phyloP scores from a whole-genome alignment of 2,329 filamentous ascomycete species.

The Fusarium albidum region DNA sequence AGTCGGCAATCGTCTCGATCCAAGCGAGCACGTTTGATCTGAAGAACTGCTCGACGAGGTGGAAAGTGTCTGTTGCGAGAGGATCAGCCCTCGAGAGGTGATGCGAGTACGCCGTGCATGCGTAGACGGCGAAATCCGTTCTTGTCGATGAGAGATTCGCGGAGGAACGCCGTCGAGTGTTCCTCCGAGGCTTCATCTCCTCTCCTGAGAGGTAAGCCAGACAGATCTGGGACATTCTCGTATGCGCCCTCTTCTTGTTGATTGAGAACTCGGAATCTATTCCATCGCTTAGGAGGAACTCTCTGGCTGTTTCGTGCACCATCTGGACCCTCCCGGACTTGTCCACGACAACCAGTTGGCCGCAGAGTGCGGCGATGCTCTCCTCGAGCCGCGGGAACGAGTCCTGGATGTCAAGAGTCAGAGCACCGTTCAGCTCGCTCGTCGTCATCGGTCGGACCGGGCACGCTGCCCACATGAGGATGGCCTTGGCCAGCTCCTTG shows the following conservation, averaged over 20 bases:
- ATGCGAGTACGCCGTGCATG: slow-evolving; percentile 43
- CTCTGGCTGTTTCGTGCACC: slow-evolving; percentile 50
- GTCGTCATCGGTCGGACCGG: slow-evolving; percentile 44
- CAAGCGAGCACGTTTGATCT: slow-evolving; percentile 46
- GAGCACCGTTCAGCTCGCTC: slow-evolving; percentile 45
- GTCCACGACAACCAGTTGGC: slow-evolving; percentile 49
- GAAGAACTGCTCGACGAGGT: slow-evolving; percentile 42
- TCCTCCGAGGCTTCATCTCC: slow-evolving; percentile 46
- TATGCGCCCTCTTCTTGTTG: slow-evolving; percentile 40
- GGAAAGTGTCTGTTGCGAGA: slow-evolving; percentile 30
- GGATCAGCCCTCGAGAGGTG: slow-evolving; percentile 44
- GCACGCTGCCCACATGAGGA: slow-evolving; percentile 49
- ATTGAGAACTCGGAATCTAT: slow-evolving; percentile 44
- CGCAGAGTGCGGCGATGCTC: slow-evolving; percentile 42
- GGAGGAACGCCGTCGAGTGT: slow-evolving; percentile 21
- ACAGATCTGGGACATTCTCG: slow-evolving; percentile 45
- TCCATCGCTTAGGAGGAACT: slow-evolving; percentile 38
- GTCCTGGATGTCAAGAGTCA: slow-evolving; percentile 46
- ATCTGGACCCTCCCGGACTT: slow-evolving; percentile 43
- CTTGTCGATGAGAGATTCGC: slow-evolving; percentile 15
- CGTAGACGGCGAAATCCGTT: slow-evolving; percentile 40
- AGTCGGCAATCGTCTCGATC: slow-evolving; percentile 43
- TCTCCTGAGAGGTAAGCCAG: slow-evolving; percentile 44
- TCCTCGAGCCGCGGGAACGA: slow-evolving; percentile 39
- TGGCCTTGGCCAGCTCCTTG: slow-evolving; percentile 44